Evolutionary conservation across 2,329 filamentous ascomycete species (phyloP), one percentile per base, ranked within the genome.

Genomic region (Fusarium armeniacum): DNA sequence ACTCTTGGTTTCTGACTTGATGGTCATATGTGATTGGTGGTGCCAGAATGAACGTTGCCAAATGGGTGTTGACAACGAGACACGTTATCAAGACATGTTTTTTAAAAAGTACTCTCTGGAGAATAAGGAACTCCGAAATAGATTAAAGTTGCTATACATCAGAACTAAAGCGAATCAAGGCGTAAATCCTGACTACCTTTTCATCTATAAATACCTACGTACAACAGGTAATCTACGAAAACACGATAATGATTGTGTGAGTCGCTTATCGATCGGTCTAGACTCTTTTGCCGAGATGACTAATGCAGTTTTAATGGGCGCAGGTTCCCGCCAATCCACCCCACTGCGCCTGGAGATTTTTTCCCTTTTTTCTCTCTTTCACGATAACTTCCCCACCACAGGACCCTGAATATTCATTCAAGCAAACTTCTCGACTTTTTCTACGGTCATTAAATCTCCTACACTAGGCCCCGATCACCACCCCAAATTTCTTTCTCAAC

Each of bases 341-440:
- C 36, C 62, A 54, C 47, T 36, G 46, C 53, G 58, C 44, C 44
- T 58, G 38, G 52, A 65, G 45, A 43, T 45, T 24, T 63, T 65
- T 69, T 24, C 30, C 41, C 43, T 59, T 61, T 49, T 47, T 57
- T 65, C 54, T 46, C 41, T 46, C 22, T 54, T 61, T 28, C 36
- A 46, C 28, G 44, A 45, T 46, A 33, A 32, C 47, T 46, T 28
- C 50, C 51, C 36, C 55, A 44, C 59, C 50, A 62, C 30, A 18
- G 3, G 60, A 66, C 55, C 45, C 52, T 66, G 50, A 57, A 56
- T n/a, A 50, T 51, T 24, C 28, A 30, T 53, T 45, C 40, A 60
- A 44, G 32, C 15, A 16, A 32, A 24, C 16, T 35, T 33, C 54
- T 43, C 49, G 35, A 12, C 28, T n/a, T 8, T 35, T 35, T 45